Evolutionary conservation across 1,139 yeast genomes (phyloP).

Genomic region (Blastobotrys raffinosifermentans): DNA sequence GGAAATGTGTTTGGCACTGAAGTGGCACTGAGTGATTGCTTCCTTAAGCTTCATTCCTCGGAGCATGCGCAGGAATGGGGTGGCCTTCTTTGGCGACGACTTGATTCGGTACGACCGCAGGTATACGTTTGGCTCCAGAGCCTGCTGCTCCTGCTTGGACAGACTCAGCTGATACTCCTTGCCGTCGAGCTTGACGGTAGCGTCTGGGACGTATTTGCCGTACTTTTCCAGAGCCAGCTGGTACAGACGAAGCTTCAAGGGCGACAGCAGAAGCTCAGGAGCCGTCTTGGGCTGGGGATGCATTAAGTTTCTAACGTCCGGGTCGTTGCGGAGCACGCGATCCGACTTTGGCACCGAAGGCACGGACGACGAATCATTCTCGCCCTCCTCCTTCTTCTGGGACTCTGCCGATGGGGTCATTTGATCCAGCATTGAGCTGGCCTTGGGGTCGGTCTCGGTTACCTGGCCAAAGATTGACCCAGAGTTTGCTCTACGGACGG

Average conservation of each 20-base stretch:
- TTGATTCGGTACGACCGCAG: slow-evolving; percentile 74
- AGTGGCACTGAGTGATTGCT: slow-evolving; percentile 91
- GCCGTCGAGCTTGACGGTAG: slow-evolving; percentile 46
- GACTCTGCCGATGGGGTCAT: slow-evolving; percentile 12
- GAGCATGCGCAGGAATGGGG: slow-evolving; percentile 69
- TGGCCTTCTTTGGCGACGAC: slow-evolving; percentile 83
- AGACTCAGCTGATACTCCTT: slow-evolving; percentile 52
- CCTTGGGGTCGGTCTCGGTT: slow-evolving; percentile 17
- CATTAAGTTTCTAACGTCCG: slow-evolving; percentile 19
- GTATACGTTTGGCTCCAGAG: slow-evolving; percentile 79
- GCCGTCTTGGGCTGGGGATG: slow-evolving; percentile 27
- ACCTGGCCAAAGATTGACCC: slow-evolving; percentile 25
- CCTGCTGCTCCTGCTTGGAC: slow-evolving; percentile 57
- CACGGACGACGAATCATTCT: slow-evolving; percentile 7
- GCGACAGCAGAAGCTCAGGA: slow-evolving; percentile 49
- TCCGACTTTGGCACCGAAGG: slow-evolving; percentile 12
- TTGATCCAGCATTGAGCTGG: slow-evolving; percentile 17
- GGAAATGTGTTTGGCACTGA: slow-evolving; percentile 73
- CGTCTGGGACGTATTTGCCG: slow-evolving; percentile 66
- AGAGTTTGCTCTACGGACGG: no score
- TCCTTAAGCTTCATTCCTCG: slow-evolving; percentile 62
- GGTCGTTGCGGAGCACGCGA: slow-evolving; percentile 18
- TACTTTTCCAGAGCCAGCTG: slow-evolving; percentile 61
- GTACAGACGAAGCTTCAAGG: slow-evolving; percentile 67
- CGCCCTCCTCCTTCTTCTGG: slow-evolving; percentile 9